Evolutionary conservation across 495 filamentous ascomycete genomes (phyloP), one percentile per base, ranked within the genome.

Genomic region (Podospora sp.): DNA sequence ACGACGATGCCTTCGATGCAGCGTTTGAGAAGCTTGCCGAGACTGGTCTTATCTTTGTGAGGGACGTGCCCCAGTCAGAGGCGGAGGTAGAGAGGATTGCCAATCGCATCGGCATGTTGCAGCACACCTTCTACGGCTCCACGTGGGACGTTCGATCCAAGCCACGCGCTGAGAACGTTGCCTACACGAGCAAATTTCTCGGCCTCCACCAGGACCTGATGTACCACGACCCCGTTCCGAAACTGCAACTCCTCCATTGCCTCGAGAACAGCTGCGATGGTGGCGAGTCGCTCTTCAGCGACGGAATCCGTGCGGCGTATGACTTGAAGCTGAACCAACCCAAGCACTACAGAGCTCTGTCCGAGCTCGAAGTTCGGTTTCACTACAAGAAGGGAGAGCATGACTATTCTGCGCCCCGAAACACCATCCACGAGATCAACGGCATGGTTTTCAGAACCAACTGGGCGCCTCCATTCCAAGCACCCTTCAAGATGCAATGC

Each of bases 131-230:
- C 74, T 97, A 97, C 78, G 94, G 94, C 35, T 76, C 78, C 52
- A 97, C 92, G 1, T 97, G 92, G 91, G 92, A 97, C 77, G 94
- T 98, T 26, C 86, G 84, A 62, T 89, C 84, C 9, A 88, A 93
- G 35, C 87, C 90, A 1, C 68, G 89, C 53, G 91, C 93, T 50
- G 92, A 92, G 74, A 98, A 98, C 71, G 88, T 98, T 8, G 94
- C 94, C 16, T 97, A 98, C 79, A 97, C 94, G 4, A 87, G 81
- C 73, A 80, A 88, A 52, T 87, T 87, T 69, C 87, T 97, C 1
- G 91, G 90, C 20, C 86, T 95, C 46, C 94, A 98, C 77, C 94
- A 96, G 89, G 94, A 98, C 72, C 85, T 97, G 27, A 83, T 96
- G 73, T 98, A 98, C 81, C 90, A 94, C 82, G 79, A 83, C 16